phyloP scores from a whole-genome alignment of 768 basidiomycete genomes.

The Pisolithus sp. region DNA sequence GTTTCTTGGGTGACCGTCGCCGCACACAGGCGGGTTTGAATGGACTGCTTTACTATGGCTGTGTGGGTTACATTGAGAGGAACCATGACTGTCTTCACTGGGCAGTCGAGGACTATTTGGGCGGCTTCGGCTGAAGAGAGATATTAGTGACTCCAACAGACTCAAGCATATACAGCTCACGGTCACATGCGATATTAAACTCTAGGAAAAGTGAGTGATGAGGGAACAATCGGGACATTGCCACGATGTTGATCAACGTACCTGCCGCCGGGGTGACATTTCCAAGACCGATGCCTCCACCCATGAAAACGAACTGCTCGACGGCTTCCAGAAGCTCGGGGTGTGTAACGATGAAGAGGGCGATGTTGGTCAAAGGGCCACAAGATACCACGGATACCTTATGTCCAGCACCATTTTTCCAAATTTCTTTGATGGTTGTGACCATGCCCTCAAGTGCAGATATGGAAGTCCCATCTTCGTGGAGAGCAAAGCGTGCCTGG shows the following conservation, averaged over 20 bases:
- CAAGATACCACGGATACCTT: constrained; percentile 68
- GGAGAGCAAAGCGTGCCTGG: constrained; percentile 40
- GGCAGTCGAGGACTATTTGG: constrained; percentile 71
- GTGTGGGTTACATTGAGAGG: constrained; percentile 87
- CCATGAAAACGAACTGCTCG: constrained; percentile 67
- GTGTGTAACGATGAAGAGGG: constrained; percentile 55
- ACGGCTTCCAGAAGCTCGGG: constrained; percentile 46
- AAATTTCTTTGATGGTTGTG: constrained; percentile 41
- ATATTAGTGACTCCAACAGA: background rate
- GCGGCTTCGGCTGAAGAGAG: constrained; percentile 60
- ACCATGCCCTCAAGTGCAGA: constrained; percentile 70
- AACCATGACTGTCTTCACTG: constrained; percentile 68
- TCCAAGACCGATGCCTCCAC: constrained; percentile 81
- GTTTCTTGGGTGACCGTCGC: constrained; percentile 25
- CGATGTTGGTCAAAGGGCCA: constrained; percentile 84
- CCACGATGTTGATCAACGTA: constrained; percentile 15
- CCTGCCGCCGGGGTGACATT: constrained; percentile 75
- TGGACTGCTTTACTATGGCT: constrained; percentile 58
- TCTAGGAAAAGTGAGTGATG: constrained; percentile 33
- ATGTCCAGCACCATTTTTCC: constrained; percentile 52
- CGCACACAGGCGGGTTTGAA: constrained; percentile 51
- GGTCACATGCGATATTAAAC: constrained; percentile 79
- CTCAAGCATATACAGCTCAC: constrained; percentile 36
- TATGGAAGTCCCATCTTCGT: constrained; percentile 35
- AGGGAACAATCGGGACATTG: background rate